These are phyloP conservation scores for Setaria viridis DNA, from an alignment of 202 grass and related monocot genomes.

Conservation along the genomic window DNA sequence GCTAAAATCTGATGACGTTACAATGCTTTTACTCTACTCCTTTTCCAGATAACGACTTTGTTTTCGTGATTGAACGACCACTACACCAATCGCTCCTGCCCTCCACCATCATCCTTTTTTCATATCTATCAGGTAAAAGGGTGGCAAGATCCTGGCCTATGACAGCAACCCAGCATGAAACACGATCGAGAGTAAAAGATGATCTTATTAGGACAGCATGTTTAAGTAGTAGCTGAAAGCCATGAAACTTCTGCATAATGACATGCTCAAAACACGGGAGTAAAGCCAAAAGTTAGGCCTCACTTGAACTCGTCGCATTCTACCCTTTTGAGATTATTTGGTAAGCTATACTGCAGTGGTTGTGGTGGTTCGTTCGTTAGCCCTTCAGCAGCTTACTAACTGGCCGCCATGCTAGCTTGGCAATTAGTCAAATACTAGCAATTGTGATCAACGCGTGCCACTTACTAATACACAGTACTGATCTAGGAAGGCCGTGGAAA, in stretches of 20 bases:
- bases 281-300: conserved; percentile 13
- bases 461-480: background rate
- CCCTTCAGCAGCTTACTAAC: background rate
- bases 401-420: background rate
- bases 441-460: conserved; percentile 1
- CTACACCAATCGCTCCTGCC: background rate
- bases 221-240: background rate
- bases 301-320: background rate
- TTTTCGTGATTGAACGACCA: conserved; percentile 17
- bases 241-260: background rate
- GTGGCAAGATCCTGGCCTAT: background rate
- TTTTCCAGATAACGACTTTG: conserved; percentile 20
- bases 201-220: background rate
- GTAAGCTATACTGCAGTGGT: background rate
- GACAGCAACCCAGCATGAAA: conserved; percentile 6
- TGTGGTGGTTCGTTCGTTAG: conserved; percentile 18
- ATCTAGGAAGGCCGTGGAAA: background rate
- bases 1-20: background rate
- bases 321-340: background rate
- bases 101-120: background rate
- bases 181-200: background rate
- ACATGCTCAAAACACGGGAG: conserved; percentile 2
- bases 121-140: background rate
- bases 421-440: background rate
- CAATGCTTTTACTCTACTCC: background rate